Percentiles rank a stretch among this genome's conserved stretches.
These are phyloP conservation scores for Juncus effusus DNA, from an alignment of 176 grass and related monocot species.

Conservation along the genomic window DNA sequence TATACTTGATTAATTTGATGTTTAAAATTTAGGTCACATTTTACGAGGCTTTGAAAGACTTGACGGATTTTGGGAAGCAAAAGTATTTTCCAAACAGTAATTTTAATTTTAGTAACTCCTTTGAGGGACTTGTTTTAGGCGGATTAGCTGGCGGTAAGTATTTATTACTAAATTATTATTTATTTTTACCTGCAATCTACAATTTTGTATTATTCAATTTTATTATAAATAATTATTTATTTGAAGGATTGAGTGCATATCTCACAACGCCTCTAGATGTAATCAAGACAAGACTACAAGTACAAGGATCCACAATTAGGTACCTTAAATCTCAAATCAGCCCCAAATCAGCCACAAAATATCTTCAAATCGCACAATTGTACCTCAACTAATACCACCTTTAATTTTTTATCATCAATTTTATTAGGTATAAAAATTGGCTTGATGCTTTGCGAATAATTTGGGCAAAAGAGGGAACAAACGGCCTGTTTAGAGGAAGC, in stretches of 20 bases:
- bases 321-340: neutral
- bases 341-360: neutral
- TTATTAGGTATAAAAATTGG: slow-evolving; percentile 73
- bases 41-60: slow-evolving; percentile 81
- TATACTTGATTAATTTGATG: slow-evolving; percentile 4
- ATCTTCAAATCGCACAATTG: neutral
- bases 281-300: slow-evolving; percentile 88
- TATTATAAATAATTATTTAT: slow-evolving; percentile 19
- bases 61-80: slow-evolving; percentile 51
- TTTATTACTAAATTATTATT: slow-evolving; percentile 10
- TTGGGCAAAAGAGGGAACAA: slow-evolving; percentile 59
- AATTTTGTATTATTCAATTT: slow-evolving; percentile 13
- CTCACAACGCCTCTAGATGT: slow-evolving; percentile 83
- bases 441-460: slow-evolving; percentile 83
- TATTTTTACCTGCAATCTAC: slow-evolving; percentile 15
- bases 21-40: slow-evolving; percentile 60
- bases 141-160: slow-evolving; percentile 72
- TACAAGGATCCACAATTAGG: slow-evolving; percentile 80
- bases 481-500: slow-evolving; percentile 84
- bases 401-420: neutral
- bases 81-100: slow-evolving; percentile 53
- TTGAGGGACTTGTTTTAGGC: slow-evolving; percentile 84
- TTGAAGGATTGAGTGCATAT: slow-evolving; percentile 77
- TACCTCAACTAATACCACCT: neutral
- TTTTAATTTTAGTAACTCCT: slow-evolving; percentile 58